These are phyloP conservation scores for Dacryopinax primogenitus DNA, from an alignment of 768 basidiomycete genomes.

Conservation along the genomic window DNA sequence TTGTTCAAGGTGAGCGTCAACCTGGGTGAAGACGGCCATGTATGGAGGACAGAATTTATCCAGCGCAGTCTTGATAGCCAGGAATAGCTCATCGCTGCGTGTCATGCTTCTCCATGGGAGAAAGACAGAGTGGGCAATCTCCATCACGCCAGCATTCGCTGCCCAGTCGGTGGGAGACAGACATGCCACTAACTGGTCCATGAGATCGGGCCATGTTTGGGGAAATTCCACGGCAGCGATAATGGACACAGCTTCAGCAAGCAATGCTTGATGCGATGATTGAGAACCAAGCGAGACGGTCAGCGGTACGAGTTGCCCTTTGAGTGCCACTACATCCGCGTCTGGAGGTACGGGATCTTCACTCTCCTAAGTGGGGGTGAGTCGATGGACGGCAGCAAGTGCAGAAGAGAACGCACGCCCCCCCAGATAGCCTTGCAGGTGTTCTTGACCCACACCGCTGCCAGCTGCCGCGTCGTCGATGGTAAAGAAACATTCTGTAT, in stretches of 20 bases:
- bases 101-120: conserved; percentile 83
- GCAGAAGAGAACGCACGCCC: background rate
- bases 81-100: conserved; percentile 72
- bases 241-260: conserved; percentile 85
- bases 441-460: conserved; percentile 1
- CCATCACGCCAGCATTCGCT: conserved; percentile 76
- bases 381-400: background rate
- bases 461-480: conserved; percentile 3
- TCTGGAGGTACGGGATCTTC: background rate
- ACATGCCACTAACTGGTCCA: conserved; percentile 85
- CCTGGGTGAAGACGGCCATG: conserved; percentile 65
- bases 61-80: conserved; percentile 84
- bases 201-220: conserved; percentile 68
- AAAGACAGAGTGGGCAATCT: conserved; percentile 95
- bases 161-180: conserved; percentile 71
- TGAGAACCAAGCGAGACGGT: conserved; percentile 32
- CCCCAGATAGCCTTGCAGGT: background rate
- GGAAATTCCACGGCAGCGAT: conserved; percentile 92
- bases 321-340: conserved; percentile 27
- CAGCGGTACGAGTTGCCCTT: conserved; percentile 30
- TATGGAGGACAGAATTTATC: conserved; percentile 72
- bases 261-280: conserved; percentile 44
- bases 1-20: conserved; percentile 41
- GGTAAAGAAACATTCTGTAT: background rate
- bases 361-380: background rate